These are phyloP conservation scores for Skeletonema potamos DNA, from an alignment of 108 stramenopile genomes.

Conservation along the genomic window DNA sequence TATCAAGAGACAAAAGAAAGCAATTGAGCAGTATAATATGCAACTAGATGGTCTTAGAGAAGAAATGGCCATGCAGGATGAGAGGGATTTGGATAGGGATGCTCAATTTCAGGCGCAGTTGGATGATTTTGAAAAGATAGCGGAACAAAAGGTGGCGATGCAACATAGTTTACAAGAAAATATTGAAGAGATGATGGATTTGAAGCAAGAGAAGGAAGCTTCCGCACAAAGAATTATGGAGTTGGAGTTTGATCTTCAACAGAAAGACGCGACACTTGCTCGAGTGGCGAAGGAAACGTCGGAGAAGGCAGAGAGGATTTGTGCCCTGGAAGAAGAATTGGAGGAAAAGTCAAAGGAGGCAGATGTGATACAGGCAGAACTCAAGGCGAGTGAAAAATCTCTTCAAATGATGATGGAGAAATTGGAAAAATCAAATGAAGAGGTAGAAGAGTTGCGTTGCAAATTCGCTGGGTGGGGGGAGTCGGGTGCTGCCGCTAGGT, in stretches of 20 bases:
- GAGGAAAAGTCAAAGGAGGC: conserved; percentile 25
- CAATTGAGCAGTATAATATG: conserved; percentile 29
- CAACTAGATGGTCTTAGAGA: conserved; percentile 31
- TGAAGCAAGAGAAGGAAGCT: conserved; percentile 19
- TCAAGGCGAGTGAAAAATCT: conserved; percentile 26
- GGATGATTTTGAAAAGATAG: conserved; percentile 18
- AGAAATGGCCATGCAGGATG: conserved; percentile 52
- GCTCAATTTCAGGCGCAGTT: conserved; percentile 8
- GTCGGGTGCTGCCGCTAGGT: neutral
- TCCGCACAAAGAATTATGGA: conserved; percentile 20
- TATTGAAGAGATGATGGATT: conserved; percentile 40
- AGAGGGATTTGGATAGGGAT: conserved; percentile 30
- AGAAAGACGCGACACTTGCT: conserved; percentile 31
- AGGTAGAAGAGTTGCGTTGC: conserved; percentile 26
- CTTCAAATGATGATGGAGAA: conserved; percentile 17
- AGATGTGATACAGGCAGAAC: conserved; percentile 6
- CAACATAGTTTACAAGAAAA: conserved; percentile 26
- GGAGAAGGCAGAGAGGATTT: conserved; percentile 19
- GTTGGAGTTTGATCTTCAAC: conserved; percentile 24
- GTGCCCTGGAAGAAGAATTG: conserved; percentile 19
- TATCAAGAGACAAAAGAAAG: conserved; percentile 29
- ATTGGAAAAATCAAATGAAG: conserved; percentile 11
- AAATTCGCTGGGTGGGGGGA: conserved; percentile 11
- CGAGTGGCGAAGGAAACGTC: conserved; percentile 17
- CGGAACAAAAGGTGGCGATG: conserved; percentile 25